Percentiles rank a stretch among this genome's conserved stretches.
These are phyloP conservation scores for Termitomyces sp. DNA, from an alignment of 768 basidiomycete genomes.

Conservation along the genomic window DNA sequence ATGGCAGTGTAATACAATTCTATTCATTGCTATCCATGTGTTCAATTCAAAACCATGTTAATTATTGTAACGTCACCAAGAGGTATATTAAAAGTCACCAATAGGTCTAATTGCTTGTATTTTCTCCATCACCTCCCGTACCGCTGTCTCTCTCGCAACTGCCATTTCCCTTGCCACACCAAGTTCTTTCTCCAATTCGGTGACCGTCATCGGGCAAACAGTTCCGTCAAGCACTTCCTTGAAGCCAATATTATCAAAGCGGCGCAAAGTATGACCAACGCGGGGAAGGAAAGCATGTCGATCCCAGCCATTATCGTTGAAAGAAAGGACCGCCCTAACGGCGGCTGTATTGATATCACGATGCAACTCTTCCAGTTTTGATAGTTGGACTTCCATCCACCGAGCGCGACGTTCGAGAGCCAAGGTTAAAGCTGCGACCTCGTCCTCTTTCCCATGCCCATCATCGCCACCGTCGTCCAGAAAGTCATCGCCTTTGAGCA, in stretches of 20 bases:
- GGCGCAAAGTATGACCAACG: conserved; percentile 60
- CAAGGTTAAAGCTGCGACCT: conserved; percentile 78
- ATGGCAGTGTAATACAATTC: neutral
- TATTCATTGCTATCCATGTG: neutral
- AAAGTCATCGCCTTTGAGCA: conserved; percentile 87
- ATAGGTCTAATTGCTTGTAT: conserved; percentile 54
- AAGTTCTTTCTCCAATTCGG: conserved; percentile 76
- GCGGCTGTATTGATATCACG: conserved; percentile 89
- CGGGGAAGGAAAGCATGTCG: conserved; percentile 63
- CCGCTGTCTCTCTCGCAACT: conserved; percentile 68
- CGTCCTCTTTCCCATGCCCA: conserved; percentile 66
- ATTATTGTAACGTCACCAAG: neutral
- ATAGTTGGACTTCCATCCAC: conserved; percentile 91
- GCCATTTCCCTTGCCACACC: conserved; percentile 67
- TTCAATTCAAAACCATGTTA: neutral
- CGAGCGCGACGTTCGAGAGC: conserved; percentile 86
- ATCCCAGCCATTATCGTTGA: conserved; percentile 88
- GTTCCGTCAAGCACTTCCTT: conserved; percentile 41
- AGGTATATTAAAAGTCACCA: conserved; percentile 18
- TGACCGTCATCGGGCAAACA: conserved; percentile 52
- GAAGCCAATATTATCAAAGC: conserved; percentile 66
- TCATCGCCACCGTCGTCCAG: conserved; percentile 73
- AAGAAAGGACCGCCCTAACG: conserved; percentile 73
- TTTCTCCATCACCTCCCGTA: conserved; percentile 71
- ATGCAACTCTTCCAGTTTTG: conserved; percentile 85